Base-by-base conservation (phyloP, 1,139 yeast species). In the Petasospora fabianii region DNA sequence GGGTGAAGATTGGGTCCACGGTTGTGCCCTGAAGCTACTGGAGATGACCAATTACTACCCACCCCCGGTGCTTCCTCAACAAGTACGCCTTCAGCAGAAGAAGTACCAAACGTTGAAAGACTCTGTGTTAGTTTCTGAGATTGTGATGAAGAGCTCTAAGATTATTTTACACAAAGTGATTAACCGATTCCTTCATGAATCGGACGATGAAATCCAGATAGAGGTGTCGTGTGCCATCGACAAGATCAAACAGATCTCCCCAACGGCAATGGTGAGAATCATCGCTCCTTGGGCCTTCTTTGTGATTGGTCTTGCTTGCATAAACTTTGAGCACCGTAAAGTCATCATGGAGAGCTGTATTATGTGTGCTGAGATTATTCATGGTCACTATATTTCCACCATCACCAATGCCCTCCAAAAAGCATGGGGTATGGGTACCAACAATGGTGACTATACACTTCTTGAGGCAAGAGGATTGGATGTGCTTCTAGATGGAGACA, bases 341-440 rank as follows among this genome's bases (percentile, higher is more conserved):
- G 22, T 10, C 7, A 20, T 20, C 22, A 20, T 20, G 9, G 10
- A 20, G 7, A 10, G 9, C 9, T 20, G 22, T 10, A 7, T 8
- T 7, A 20, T 10, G 7, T 20, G 9, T 8, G 22, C 9, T 24
- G 43, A 40, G 17, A 27, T 42, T 1, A 29, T 33, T 8, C 51
- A 50, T 30, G 46, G 43, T 1, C 28, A 39, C n/a, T 33, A 36
- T 19, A 20, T 43, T 14, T 34, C 35, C 13, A 36, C 44, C 3
- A 27, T 48, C 3, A 26, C 43, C 8, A 34, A 46, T 12, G 43
- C 46, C 0, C 19, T 51, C 5, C 30, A 43, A n/a, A 32, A 38
- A 1, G 21, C 47, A 2, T 51, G 55, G 55, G 51, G 51, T 6
- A 12, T 32, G 16, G 32, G n/a, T n/a, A n/a, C n/a, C n/a, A n/a